phyloP scores from a whole-genome alignment of 1,139 yeast species.

The Pneumocystis carinii region DNA sequence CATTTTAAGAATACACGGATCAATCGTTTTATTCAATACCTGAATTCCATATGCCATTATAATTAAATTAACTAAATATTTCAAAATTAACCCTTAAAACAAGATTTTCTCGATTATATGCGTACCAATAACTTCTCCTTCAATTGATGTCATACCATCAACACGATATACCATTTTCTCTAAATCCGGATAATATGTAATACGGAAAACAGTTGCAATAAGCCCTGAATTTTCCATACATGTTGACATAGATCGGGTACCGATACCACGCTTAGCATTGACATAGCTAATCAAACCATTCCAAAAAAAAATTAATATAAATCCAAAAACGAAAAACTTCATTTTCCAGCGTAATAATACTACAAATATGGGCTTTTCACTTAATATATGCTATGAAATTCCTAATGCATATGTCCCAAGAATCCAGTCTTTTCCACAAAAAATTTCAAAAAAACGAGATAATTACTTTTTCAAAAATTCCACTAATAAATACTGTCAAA shows the following conservation, averaged over 20 bases:
- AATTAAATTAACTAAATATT: conserved; percentile 37
- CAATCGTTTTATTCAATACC: conserved; percentile 39
- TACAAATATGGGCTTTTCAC: background rate
- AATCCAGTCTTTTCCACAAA: background rate
- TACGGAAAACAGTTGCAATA: conserved; percentile 76
- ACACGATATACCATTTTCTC: conserved; percentile 49
- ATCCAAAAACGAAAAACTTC: background rate
- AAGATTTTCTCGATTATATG: background rate
- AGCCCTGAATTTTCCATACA: conserved; percentile 87
- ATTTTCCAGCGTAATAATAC: background rate
- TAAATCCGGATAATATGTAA: conserved; percentile 52
- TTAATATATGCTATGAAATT: background rate
- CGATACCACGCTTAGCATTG: conserved; percentile 10
- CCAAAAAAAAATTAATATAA: background rate
- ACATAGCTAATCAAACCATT: background rate
- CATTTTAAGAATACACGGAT: conserved; percentile 45
- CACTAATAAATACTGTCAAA: background rate
- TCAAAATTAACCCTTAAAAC: background rate
- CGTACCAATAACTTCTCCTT: conserved; percentile 41
- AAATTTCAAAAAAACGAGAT: background rate
- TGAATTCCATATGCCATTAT: conserved; percentile 77
- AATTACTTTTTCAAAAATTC: background rate
- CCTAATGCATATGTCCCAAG: background rate
- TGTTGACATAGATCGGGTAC: conserved; percentile 49
- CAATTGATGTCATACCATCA: conserved; percentile 65